Base-by-base conservation (phyloP, 768 basidiomycete genomes). In the Phaffia australis region DNA sequence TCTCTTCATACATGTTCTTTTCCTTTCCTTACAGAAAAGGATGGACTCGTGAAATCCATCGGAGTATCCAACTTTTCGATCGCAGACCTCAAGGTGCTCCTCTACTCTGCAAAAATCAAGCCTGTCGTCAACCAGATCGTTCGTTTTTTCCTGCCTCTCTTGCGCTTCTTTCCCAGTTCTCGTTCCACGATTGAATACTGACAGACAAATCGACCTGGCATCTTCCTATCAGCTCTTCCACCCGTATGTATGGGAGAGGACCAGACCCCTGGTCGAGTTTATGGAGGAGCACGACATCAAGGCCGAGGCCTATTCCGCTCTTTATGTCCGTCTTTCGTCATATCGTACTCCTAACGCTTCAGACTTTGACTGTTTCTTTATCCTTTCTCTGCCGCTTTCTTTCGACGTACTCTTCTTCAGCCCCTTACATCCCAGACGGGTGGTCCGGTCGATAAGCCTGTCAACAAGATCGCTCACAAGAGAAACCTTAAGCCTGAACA, bases 91-190 rank as follows among this genome's bases (percentile, higher is more conserved):
- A 77, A 85, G 71, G 74, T 74, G 3, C 69, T 87, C 3, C 62
- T 83, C 61, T 81, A 81, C 70, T 72, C 75, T 0, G 83, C 84
- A 0, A 78, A 76, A 47, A 75, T 84, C 70, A 82, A 79, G 48
- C 87, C 87, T 3, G 84, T 82, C 0, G 85, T 85, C 50, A 87
- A 89, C 72, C 87, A 88, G 78, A 71, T 86, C 83, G 35, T 42
- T 42, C 35, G 35, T 42, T 11, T n/a, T 3, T 69, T 70, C 35
- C 11, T 19, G 21, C 23, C 9, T 23, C 19, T 32, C 23, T 47
- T n/a, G 18, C 29, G 52, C 2, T 18, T 42, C 29, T 6, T 16
- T 15, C 50, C 25, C 48, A 70, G 72, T 69, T 64, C 65, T 19
- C 71, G 46, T 16, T 42, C 25, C 7, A 32, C n/a, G 23, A 47